These are phyloP conservation scores for Plantago ovata DNA, from an alignment of 257 asterid species.

Conservation along the genomic window DNA sequence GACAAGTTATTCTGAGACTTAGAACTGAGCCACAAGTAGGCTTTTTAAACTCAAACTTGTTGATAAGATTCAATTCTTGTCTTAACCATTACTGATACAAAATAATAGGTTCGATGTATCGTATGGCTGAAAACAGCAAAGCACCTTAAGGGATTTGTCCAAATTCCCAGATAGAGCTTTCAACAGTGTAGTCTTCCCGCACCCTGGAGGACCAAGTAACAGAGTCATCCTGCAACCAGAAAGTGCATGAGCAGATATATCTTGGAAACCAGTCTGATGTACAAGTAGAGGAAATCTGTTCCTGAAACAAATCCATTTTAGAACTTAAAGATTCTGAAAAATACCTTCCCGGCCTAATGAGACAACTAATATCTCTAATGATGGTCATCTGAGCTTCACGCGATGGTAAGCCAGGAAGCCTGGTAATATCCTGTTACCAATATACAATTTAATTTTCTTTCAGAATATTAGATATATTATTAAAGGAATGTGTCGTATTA, in stretches of 20 bases:
- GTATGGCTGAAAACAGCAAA: not conserved
- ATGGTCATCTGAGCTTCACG: conserved; percentile 42
- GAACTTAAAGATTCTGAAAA: not conserved
- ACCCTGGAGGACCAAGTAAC: conserved; percentile 63
- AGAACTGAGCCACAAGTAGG: too few species aligned
- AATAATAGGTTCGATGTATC: not conserved
- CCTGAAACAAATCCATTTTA: not conserved
- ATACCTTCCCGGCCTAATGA: conserved; percentile 67
- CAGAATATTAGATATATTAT: too few species aligned
- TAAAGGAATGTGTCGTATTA: too few species aligned
- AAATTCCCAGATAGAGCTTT: conserved; percentile 60
- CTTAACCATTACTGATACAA: not conserved
- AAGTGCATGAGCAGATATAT: not conserved
- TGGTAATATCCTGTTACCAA: conserved; percentile 35
- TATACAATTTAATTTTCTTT: not conserved
- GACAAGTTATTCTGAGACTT: too few species aligned
- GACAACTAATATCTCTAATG: conserved; percentile 46
- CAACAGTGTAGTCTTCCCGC: conserved; percentile 60
- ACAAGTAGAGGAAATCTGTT: not conserved
- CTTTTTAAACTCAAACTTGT: too few species aligned
- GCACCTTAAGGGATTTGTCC: conserved; percentile 46
- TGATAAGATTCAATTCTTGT: too few species aligned
- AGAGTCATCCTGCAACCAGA: conserved; percentile 5
- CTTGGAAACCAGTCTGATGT: too few species aligned
- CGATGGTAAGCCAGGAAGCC: conserved; percentile 50